Conservation (phyloP, 495 filamentous ascomycete genomes). For the Bacidia gigantensis region DNA sequence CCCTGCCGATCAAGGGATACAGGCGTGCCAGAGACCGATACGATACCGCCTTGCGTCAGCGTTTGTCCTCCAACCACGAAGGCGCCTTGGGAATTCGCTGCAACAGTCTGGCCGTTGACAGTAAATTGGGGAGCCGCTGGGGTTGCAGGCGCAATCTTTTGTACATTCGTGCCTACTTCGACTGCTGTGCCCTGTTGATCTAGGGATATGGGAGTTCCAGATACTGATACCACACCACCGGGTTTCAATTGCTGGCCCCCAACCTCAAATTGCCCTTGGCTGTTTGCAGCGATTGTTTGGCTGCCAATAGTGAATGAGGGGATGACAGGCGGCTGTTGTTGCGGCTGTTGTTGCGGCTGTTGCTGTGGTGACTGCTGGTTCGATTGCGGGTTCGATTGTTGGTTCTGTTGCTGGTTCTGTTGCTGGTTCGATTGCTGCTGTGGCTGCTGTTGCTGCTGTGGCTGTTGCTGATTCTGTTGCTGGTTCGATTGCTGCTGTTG, state of each 20-base stretch:
- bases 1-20: slow-evolving; percentile 2
- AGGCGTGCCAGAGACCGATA: slow-evolving; percentile 1
- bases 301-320: slow-evolving; percentile 3
- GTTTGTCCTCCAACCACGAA: slow-evolving; percentile 4
- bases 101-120: not conserved
- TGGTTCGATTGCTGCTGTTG: no score
- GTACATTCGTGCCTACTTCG: slow-evolving; percentile 9
- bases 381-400: not conserved
- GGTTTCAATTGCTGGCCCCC: slow-evolving; percentile 13
- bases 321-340: not conserved
- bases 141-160: not conserved
- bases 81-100: slow-evolving; percentile 1
- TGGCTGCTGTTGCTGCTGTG: slow-evolving; percentile 7
- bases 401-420: not conserved
- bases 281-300: slow-evolving; percentile 9
- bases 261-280: slow-evolving; percentile 9
- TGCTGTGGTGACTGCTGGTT: not conserved
- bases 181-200: slow-evolving; percentile 4
- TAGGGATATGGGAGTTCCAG: slow-evolving; percentile 12
- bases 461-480: not conserved
- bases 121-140: not conserved
- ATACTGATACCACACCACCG: slow-evolving; percentile 6
- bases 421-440: slow-evolving; percentile 2
- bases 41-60: slow-evolving; percentile 5
- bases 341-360: no score